phyloP scores from a whole-genome alignment of 164 flowering plant genomes.

The Brasenia schreberi region DNA sequence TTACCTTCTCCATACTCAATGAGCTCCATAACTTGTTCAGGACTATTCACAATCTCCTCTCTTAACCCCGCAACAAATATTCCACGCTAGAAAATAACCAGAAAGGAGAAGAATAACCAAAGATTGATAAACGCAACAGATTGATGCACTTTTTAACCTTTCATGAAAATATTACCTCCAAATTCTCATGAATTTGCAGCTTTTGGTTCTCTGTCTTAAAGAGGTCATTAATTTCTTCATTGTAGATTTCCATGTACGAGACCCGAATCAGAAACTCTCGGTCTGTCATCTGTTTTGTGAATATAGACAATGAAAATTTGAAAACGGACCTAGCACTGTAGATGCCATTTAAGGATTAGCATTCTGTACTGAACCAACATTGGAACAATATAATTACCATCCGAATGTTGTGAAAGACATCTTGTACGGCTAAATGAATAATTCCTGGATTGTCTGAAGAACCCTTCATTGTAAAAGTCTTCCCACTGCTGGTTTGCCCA shows the following conservation, averaged over 20 bases:
- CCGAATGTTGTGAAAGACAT: slow-evolving; percentile 51
- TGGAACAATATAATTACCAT: slow-evolving; percentile 33
- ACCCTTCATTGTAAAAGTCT: slow-evolving; percentile 94
- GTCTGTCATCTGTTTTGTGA: slow-evolving; percentile 29
- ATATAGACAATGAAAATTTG: not conserved
- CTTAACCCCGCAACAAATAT: slow-evolving; percentile 87
- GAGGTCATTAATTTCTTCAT: slow-evolving; percentile 95
- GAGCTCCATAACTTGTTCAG: slow-evolving; percentile 78
- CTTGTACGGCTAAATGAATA: slow-evolving; percentile 75
- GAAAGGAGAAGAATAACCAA: not conserved
- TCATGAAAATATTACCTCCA: slow-evolving; percentile 45
- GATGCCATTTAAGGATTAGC: not conserved
- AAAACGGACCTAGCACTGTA: not conserved
- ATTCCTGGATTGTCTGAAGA: slow-evolving; percentile 73
- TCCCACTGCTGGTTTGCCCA: slow-evolving; percentile 98
- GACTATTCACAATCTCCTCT: slow-evolving; percentile 84
- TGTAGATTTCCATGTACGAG: slow-evolving; percentile 97
- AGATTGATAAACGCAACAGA: not conserved
- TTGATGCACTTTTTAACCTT: not conserved
- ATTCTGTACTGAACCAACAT: not conserved
- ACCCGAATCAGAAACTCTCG: slow-evolving; percentile 87
- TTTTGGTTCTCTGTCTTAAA: slow-evolving; percentile 71
- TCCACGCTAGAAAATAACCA: slow-evolving; percentile 52
- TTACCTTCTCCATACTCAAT: slow-evolving; percentile 88
- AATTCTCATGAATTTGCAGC: slow-evolving; percentile 86